phyloP scores from a whole-genome alignment of 768 basidiomycete genomes.

The Scleroderma bovista region DNA sequence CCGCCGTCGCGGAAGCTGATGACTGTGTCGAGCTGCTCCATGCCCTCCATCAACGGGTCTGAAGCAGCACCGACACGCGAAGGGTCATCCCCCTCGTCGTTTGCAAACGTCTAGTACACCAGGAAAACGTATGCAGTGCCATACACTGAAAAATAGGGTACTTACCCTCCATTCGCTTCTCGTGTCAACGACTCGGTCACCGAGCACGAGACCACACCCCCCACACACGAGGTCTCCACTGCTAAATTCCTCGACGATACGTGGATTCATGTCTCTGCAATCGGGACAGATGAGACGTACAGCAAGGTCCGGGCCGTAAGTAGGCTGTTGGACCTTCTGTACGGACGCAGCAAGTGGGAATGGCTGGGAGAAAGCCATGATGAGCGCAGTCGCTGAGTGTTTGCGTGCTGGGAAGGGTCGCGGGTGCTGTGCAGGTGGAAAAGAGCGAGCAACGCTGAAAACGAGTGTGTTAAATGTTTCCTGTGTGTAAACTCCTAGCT shows the following conservation, averaged over 20 bases:
- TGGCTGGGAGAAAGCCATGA: slow-evolving; percentile 72
- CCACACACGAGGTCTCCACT: slow-evolving; percentile 97
- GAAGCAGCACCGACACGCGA: slow-evolving; percentile 98
- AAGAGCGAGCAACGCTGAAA: no score
- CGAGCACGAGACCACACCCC: slow-evolving; percentile 88
- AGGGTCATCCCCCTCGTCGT: slow-evolving; percentile 98
- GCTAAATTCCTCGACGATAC: slow-evolving; percentile 96
- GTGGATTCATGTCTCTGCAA: slow-evolving; percentile 87
- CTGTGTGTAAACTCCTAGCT: no score
- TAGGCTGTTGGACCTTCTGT: slow-evolving; percentile 49
- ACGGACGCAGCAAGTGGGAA: slow-evolving; percentile 64
- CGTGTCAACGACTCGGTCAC: slow-evolving; percentile 95
- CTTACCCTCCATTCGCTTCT: slow-evolving; percentile 96
- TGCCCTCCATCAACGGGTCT: slow-evolving; percentile 89
- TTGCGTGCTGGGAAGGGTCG: neutral
- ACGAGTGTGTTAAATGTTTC: no score
- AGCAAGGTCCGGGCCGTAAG: slow-evolving; percentile 76
- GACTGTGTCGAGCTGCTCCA: slow-evolving; percentile 90
- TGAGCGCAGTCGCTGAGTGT: neutral
- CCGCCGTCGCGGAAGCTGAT: slow-evolving; percentile 96
- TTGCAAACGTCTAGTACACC: slow-evolving; percentile 85
- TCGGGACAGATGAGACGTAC: slow-evolving; percentile 94
- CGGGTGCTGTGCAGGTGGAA: no score
- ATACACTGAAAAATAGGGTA: slow-evolving; percentile 7
- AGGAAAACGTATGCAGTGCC: slow-evolving; percentile 17